phyloP scores from a whole-genome alignment of 2,329 filamentous ascomycete species.

The Trichoderma sp. region DNA sequence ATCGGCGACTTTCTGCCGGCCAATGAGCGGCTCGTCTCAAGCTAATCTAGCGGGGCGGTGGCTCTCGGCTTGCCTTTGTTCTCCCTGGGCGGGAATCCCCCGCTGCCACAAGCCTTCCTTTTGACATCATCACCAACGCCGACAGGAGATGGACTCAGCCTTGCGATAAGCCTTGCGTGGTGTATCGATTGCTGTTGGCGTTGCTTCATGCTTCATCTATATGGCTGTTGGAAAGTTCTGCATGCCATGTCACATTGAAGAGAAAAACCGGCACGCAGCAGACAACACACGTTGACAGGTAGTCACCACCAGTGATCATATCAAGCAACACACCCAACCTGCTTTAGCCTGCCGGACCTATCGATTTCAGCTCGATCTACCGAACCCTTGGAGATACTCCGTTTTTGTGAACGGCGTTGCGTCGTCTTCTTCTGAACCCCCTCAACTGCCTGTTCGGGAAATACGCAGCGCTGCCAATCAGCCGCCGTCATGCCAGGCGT shows the following conservation, averaged over 20 bases:
- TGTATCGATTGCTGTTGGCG: not conserved
- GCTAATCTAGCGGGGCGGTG: conserved; percentile 6
- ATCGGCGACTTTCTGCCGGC: not conserved
- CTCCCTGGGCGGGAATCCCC: not conserved
- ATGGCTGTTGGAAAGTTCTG: not conserved
- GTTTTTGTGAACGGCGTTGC: too few species aligned
- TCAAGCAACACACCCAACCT: too few species aligned
- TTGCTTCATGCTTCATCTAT: not conserved
- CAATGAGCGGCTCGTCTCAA: not conserved
- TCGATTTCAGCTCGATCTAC: too few species aligned
- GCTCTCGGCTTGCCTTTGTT: not conserved
- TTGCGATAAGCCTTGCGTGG: not conserved
- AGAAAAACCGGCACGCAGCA: too few species aligned
- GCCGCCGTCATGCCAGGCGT: conserved; percentile 51
- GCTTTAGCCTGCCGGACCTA: too few species aligned
- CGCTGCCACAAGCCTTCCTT: not conserved
- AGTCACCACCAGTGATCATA: too few species aligned
- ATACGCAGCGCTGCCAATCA: conserved; percentile 17
- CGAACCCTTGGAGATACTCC: too few species aligned
- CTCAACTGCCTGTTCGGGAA: conserved; percentile 16
- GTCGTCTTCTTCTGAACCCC: not conserved
- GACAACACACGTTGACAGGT: too few species aligned
- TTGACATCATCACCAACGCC: conserved; percentile 20
- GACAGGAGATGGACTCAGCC: conserved; percentile 3
- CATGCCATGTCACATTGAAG: too few species aligned